Conservation (phyloP, 805 yeast species). For the Citeromyces matritensis region DNA sequence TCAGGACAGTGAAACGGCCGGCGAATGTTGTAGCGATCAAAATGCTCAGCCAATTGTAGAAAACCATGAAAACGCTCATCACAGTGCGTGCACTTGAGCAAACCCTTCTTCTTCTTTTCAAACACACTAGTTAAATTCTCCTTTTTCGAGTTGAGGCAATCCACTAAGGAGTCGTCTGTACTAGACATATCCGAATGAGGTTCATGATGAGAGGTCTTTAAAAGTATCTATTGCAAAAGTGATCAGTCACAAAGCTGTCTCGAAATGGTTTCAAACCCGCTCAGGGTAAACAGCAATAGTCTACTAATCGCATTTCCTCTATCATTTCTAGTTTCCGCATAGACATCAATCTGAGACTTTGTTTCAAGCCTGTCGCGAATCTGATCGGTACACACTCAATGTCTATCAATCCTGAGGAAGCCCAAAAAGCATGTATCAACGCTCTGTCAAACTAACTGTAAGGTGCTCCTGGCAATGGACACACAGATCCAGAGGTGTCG, state of each 20-base stretch:
- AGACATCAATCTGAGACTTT: too few species aligned
- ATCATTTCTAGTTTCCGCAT: background rate
- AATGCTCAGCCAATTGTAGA: slow-evolving; percentile 14
- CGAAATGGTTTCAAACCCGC: too few species aligned
- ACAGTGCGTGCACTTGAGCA: slow-evolving; percentile 33
- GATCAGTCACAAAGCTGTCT: too few species aligned
- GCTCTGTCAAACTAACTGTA: background rate
- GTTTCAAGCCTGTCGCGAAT: too few species aligned
- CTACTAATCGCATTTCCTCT: background rate
- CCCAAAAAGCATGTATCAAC: slow-evolving; percentile 9
- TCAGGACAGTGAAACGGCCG: slow-evolving; percentile 30
- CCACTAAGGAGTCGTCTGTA: background rate
- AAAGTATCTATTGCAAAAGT: background rate
- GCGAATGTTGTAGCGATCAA: slow-evolving; percentile 22
- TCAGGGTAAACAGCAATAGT: too few species aligned
- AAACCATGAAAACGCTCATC: slow-evolving; percentile 20
- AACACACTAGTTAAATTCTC: slow-evolving; percentile 4
- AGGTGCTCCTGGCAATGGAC: slow-evolving; percentile 53
- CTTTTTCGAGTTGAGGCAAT: too few species aligned
- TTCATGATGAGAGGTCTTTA: background rate
- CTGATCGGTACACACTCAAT: background rate
- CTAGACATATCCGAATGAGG: too few species aligned
- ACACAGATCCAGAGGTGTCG: slow-evolving; percentile 42
- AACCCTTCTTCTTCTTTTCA: slow-evolving; percentile 22
- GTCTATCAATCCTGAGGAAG: slow-evolving; percentile 6